Evolutionary conservation across 2,329 filamentous ascomycete genomes (phyloP).

Genomic region (Tolypocladium pustulatum): DNA sequence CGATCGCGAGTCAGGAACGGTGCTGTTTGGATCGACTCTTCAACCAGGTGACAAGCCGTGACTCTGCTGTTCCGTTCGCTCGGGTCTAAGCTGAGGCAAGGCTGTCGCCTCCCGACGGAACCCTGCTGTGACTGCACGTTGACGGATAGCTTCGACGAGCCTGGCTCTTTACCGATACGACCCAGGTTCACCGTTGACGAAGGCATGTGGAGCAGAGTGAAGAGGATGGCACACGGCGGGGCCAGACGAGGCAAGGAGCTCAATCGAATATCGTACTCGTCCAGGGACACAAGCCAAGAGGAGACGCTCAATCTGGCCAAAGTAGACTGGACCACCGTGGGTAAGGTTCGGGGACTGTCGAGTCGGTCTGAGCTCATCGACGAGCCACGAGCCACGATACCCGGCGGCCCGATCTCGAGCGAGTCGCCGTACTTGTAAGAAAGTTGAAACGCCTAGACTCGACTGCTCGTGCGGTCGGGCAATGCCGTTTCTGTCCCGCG

Average conservation of each 20-base stretch:
- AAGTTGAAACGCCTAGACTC: neutral
- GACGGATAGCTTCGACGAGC: too few relatives aligned
- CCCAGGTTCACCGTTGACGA: neutral
- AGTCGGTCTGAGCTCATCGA: neutral
- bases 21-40: too few relatives aligned
- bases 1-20: too few relatives aligned
- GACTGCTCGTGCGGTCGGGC: neutral
- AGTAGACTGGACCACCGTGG: neutral
- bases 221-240: neutral
- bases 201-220: neutral
- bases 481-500: neutral
- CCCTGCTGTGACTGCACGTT: too few relatives aligned
- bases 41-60: too few relatives aligned
- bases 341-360: neutral
- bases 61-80: neutral
- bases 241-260: neutral
- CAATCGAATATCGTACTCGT: too few relatives aligned
- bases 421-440: neutral
- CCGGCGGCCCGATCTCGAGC: neutral
- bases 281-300: neutral
- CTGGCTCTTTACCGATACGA: neutral
- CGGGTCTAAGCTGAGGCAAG: neutral
- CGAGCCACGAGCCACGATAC: neutral
- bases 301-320: neutral
- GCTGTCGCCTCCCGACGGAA: neutral